Conservation (phyloP, 768 basidiomycete species). For the Boletus reticuloceps region DNA sequence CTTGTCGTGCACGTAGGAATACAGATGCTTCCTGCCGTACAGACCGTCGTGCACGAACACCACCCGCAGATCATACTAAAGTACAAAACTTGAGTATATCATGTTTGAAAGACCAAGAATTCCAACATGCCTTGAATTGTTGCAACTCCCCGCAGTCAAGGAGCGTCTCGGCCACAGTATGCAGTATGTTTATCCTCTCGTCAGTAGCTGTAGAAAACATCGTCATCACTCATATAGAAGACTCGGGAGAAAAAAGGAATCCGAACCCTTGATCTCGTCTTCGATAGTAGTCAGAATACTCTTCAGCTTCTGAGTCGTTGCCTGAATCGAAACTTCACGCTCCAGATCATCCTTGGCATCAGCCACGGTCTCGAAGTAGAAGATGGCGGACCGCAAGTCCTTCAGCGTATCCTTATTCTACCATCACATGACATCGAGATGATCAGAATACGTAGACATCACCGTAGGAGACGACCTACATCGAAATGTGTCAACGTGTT, state of each 20-base stretch:
- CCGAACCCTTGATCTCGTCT: constrained; percentile 51
- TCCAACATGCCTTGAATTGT: constrained; percentile 47
- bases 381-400: constrained; percentile 56
- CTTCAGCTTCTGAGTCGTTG: constrained; percentile 50
- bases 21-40: constrained; percentile 73
- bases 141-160: constrained; percentile 68
- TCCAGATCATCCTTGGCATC: constrained; percentile 43
- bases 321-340: constrained; percentile 43
- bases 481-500: constrained; percentile 50
- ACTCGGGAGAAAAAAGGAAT: not conserved
- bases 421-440: not conserved
- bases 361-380: constrained; percentile 73
- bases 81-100: not conserved
- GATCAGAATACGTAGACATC: not conserved
- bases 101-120: not conserved
- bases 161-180: constrained; percentile 41
- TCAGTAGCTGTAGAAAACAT: constrained; percentile 47
- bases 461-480: constrained; percentile 38
- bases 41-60: constrained; percentile 78
- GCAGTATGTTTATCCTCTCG: constrained; percentile 42
- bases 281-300: constrained; percentile 51
- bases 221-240: not conserved
- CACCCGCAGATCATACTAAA: constrained; percentile 78
- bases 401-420: constrained; percentile 64
- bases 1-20: constrained; percentile 67